phyloP scores from a whole-genome alignment of 768 basidiomycete species.

The Calocybe gangraenosa region DNA sequence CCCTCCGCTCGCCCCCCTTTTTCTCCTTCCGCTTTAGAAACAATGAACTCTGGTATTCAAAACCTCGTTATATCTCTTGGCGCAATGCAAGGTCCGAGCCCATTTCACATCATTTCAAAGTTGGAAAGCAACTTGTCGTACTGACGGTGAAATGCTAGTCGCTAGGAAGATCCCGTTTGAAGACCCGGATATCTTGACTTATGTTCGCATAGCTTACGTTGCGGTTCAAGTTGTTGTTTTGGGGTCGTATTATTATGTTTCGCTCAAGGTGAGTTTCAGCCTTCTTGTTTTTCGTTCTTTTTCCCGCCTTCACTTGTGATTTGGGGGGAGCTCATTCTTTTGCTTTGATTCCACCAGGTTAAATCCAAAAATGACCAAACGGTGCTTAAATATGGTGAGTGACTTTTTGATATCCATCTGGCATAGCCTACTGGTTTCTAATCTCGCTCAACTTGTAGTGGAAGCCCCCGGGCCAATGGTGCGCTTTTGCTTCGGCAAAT shows the following conservation, averaged over 20 bases:
- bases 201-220: slow-evolving; percentile 84
- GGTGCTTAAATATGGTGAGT: slow-evolving; percentile 86
- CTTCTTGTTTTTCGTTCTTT: not conserved
- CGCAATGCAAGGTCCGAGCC: slow-evolving; percentile 77
- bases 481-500: slow-evolving; percentile 19
- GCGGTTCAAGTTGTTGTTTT: slow-evolving; percentile 67
- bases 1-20: too few relatives aligned
- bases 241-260: slow-evolving; percentile 76
- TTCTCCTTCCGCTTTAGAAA: slow-evolving; percentile 5
- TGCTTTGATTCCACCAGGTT: slow-evolving; percentile 49
- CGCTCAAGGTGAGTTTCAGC: slow-evolving; percentile 52
- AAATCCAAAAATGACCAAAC: slow-evolving; percentile 95
- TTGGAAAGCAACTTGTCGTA: not conserved
- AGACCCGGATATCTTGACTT: slow-evolving; percentile 75
- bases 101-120: not conserved
- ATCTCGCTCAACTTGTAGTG: slow-evolving; percentile 43
- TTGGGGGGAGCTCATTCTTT: too few relatives aligned
- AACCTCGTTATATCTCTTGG: slow-evolving; percentile 89
- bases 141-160: slow-evolving; percentile 41
- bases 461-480: slow-evolving; percentile 78
- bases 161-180: slow-evolving; percentile 91
- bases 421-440: slow-evolving; percentile 1
- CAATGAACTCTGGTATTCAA: slow-evolving; percentile 72
- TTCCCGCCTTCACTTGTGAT: not conserved
- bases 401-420: not conserved